Base-by-base conservation (phyloP, 176 grass and related monocot species). In the Lolium rigidum region DNA sequence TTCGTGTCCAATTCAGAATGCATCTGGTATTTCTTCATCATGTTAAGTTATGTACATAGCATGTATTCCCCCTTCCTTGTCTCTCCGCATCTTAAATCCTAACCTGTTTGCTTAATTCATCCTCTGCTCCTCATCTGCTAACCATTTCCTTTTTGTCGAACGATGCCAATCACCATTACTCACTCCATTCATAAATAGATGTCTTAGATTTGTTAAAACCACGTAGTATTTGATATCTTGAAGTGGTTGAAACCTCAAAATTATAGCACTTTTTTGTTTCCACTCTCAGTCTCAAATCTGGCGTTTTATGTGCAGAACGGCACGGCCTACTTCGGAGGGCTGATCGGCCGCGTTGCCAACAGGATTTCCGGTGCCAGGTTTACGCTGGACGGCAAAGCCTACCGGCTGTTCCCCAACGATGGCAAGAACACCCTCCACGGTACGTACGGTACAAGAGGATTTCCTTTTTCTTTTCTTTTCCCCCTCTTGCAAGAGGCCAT, bases 351-450 rank as follows among this genome's bases (percentile, higher is more conserved):
- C 59, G 91, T 95, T 2, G 95, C 93, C 68, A 95, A 98, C 83
- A 85, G 95, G 83, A 84, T 98, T 50, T 51, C 87, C 4, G 59
- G 76, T 10, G 93, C 80, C 0, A 74, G 86, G 55, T 98, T 98
- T 86, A 80, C 70, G 35, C 78, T 95, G 12, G 86, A 98, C 86
- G 86, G 93, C 9, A 84, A 87, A 28, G 16, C 39, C 57, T 95
- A 95, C 75, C 87, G 71, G 14, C 68, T 93, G 43, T 72, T 76
- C 62, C 82, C 44, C 77, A 98, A 98, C 70, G 86, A 79, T 78
- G 95, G 88, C 72, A 94, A 89, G n/a, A 95, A 98, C 85, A 90
- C 93, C 10, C 93, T 98, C 14, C 95, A 98, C 80, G 93, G 95
- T 94, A 79, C 22, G 39, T 65, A 61, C 17, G 5, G 44, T 43